Base-by-base conservation (phyloP, 495 filamentous ascomycete genomes). In the Trichoderma gamsii region DNA sequence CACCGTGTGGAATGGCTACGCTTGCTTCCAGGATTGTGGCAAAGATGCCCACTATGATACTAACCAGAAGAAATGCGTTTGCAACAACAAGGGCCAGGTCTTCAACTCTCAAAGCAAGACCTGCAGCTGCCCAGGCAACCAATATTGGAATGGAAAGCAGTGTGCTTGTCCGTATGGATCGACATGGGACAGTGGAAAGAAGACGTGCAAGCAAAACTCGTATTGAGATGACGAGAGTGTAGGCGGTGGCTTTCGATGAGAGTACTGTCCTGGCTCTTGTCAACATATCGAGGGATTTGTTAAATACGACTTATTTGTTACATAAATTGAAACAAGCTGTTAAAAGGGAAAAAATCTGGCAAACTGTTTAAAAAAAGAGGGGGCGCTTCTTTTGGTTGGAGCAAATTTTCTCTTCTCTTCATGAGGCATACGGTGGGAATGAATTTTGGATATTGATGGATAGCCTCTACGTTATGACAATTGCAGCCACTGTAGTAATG, bases 11-110 rank as follows among this genome's bases (percentile, higher is more conserved):
- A 46, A 66, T 16, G 41, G 64, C 16, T 46, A 21, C 4, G 41
- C 15, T 4, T 66, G 65, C 43, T 27, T 46, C 3, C 25, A 9
- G 21, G 18, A 66, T 13, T 66, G 65, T 15, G 65, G 65, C 41
- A 66, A 66, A 7, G 65, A 66, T 16, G 65, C 65, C 9, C 41
- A 44, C 21, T 66, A 51, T 9, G 65, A 66, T 25, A 16, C 21
- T 21, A 21, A 49, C 8, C 43, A 44, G 65, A 66, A 66, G 43
- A 3, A 6, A 1, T 66, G 65, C 25, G 65, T 66, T 3, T 66
- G 65, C 65, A 66, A 66, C n/a, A 49, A 49, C 16, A 29, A 66
- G 2, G 65, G 65, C 6, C 65, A 66, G 13, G 65, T 66, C 4
- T 66, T 27, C 15, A 44, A 66, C 25, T 15, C n/a, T 7, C 32